A percentile compares a stretch with the other conserved stretches of the same genome.
These are phyloP conservation scores for Dendrothele bispora DNA, from an alignment of 768 basidiomycete species.

Conservation along the genomic window DNA sequence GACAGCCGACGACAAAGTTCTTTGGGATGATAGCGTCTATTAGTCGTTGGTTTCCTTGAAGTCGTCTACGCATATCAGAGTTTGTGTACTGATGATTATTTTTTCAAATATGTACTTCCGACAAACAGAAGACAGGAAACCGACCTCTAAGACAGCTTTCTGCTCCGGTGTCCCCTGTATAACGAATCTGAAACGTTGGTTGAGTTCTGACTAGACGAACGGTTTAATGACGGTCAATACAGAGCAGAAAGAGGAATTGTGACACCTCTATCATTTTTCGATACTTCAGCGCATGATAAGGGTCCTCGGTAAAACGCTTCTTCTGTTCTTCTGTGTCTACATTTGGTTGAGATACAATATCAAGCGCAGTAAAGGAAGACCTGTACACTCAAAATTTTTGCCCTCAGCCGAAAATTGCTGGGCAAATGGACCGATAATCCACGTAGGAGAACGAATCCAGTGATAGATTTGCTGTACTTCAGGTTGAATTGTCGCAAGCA, in stretches of 20 bases:
- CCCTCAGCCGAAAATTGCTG: constrained; percentile 29
- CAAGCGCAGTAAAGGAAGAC: not conserved
- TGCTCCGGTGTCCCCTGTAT: constrained; percentile 40
- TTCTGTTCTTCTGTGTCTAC: constrained; percentile 15
- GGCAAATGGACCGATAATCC: constrained; percentile 38
- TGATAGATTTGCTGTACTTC: constrained; percentile 37
- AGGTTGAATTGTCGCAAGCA: constrained; percentile 43
- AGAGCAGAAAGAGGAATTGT: no score
- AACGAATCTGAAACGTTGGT: constrained; percentile 26
- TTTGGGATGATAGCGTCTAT: constrained; percentile 33
- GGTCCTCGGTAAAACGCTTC: constrained; percentile 34
- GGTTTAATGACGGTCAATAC: constrained; percentile 4
- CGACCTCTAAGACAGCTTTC: constrained; percentile 41
- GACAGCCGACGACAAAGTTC: constrained; percentile 45
- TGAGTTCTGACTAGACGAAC: constrained; percentile 26
- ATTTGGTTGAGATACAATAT: not conserved
- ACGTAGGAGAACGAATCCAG: constrained; percentile 47
- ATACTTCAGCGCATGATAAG: constrained; percentile 37
- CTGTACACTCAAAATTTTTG: constrained; percentile 20
- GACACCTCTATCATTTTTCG: constrained; percentile 23
- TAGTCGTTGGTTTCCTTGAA: constrained; percentile 14
- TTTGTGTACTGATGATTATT: constrained; percentile 14
- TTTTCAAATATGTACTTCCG: no score
- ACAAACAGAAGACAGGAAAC: no score
- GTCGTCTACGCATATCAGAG: constrained; percentile 25